Conservation (phyloP, 2,329 filamentous ascomycete species). For the Scleromitrula shiraiana region DNA sequence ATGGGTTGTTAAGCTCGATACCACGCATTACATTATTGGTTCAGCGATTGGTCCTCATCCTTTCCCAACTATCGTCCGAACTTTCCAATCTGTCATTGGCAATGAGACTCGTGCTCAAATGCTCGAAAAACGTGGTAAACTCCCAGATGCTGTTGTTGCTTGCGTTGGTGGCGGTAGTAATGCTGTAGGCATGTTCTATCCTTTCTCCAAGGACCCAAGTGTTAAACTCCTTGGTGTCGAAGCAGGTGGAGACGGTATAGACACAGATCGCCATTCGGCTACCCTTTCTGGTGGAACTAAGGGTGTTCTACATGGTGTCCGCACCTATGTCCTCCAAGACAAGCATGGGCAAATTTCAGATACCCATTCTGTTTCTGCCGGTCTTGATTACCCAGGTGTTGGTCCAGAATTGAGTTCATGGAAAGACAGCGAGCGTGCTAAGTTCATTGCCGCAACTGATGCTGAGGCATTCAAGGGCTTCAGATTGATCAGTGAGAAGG, state of each 20-base stretch:
- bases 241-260: constrained; percentile 85
- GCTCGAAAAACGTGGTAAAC: constrained; percentile 71
- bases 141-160: constrained; percentile 92
- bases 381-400: constrained; percentile 94
- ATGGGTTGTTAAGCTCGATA: constrained; percentile 89
- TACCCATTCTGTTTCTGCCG: constrained; percentile 93
- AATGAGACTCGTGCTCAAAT: constrained; percentile 92
- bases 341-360: constrained; percentile 87
- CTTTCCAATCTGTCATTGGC: constrained; percentile 95
- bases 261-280: constrained; percentile 78
- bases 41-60: constrained; percentile 96
- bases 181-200: constrained; percentile 96
- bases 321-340: constrained; percentile 92
- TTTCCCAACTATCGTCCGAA: constrained; percentile 94
- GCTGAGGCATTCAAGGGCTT: constrained; percentile 85
- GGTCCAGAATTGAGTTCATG: constrained; percentile 85
- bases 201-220: constrained; percentile 74
- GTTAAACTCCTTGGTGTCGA: constrained; percentile 92
- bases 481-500: constrained; percentile 72
- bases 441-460: constrained; percentile 87
- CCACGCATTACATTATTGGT: constrained; percentile 96
- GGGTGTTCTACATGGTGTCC: constrained; percentile 90
- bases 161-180: constrained; percentile 96
- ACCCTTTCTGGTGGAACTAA: constrained; percentile 81
- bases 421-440: constrained; percentile 84